A percentile compares a stretch with the other conserved stretches of the same genome.
These are phyloP conservation scores for Aspergillus baeticus DNA, from an alignment of 495 filamentous ascomycete genomes.

Conservation along the genomic window DNA sequence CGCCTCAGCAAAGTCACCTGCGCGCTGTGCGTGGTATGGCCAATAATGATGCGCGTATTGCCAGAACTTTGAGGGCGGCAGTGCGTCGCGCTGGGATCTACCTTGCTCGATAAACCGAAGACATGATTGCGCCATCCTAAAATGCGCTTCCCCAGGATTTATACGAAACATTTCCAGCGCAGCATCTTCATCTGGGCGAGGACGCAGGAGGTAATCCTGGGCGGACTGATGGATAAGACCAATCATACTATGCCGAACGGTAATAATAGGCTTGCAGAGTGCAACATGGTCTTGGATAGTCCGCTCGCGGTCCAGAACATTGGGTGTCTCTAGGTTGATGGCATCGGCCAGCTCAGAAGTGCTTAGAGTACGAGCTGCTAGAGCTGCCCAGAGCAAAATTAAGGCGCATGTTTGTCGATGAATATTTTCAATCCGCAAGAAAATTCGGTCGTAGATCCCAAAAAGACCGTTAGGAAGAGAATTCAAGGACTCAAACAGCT, in stretches of 20 bases:
- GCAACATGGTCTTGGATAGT: neutral
- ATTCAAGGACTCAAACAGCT: neutral
- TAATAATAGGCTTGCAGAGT: neutral
- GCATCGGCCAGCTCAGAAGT: neutral
- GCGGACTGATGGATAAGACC: neutral
- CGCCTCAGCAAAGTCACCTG: neutral
- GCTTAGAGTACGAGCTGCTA: neutral
- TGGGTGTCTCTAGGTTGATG: neutral
- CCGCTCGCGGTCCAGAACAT: neutral
- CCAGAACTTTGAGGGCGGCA: too few species aligned
- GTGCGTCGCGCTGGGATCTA: too few species aligned
- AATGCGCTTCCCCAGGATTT: neutral
- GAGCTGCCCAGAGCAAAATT: neutral
- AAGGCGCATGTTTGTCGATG: neutral
- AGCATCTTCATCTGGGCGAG: neutral
- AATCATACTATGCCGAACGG: neutral
- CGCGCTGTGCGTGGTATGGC: too few species aligned
- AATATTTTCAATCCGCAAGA: neutral
- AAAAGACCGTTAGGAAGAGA: neutral
- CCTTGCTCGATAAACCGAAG: too few species aligned
- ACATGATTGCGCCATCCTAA: neutral
- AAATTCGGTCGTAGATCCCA: neutral
- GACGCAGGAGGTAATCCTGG: neutral
- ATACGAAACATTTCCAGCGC: neutral
- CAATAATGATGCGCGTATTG: too few species aligned